Percentiles rank a stretch among this genome's conserved stretches.
Conservation (phyloP, 2,329 filamentous ascomycete genomes). For the Arthrobotrys conoides region DNA sequence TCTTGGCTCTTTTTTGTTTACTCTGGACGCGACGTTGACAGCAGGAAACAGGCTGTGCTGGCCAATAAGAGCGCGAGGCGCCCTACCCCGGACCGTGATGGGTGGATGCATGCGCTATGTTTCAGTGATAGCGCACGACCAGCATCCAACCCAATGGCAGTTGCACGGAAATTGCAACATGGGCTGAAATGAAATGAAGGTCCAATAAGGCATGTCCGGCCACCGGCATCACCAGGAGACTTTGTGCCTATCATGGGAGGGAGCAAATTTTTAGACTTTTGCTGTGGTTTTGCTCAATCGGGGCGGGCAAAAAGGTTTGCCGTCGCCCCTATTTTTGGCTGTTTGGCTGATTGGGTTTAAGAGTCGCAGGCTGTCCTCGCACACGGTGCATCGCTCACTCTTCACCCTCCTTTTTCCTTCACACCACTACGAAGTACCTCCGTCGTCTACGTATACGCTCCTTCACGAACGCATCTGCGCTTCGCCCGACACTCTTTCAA, state of each 20-base stretch:
- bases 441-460: slow-evolving; percentile 58
- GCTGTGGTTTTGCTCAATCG: slow-evolving; percentile 35
- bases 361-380: slow-evolving; percentile 54
- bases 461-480: slow-evolving; percentile 58
- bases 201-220: slow-evolving; percentile 58
- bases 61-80: slow-evolving; percentile 44
- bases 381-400: slow-evolving; percentile 52
- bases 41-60: slow-evolving; percentile 37
- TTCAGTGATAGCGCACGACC: slow-evolving; percentile 55
- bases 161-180: slow-evolving; percentile 57
- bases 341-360: slow-evolving; percentile 58
- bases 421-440: slow-evolving; percentile 43
- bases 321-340: slow-evolving; percentile 52
- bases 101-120: slow-evolving; percentile 50
- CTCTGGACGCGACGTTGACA: slow-evolving; percentile 56
- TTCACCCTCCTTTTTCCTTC: slow-evolving; percentile 41
- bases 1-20: slow-evolving; percentile 45
- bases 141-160: slow-evolving; percentile 42
- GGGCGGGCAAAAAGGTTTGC: slow-evolving; percentile 51
- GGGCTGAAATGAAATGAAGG: slow-evolving; percentile 61
- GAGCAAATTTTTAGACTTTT: slow-evolving; percentile 57
- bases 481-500: slow-evolving; percentile 57
- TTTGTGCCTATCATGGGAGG: slow-evolving; percentile 31
- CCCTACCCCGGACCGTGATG: slow-evolving; percentile 52
- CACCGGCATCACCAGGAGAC: slow-evolving; percentile 38